A percentile compares a stretch with the other conserved stretches of the same genome.
These are phyloP conservation scores for Colletotrichum liaoningense DNA, from an alignment of 2,329 filamentous ascomycete genomes.

Conservation along the genomic window DNA sequence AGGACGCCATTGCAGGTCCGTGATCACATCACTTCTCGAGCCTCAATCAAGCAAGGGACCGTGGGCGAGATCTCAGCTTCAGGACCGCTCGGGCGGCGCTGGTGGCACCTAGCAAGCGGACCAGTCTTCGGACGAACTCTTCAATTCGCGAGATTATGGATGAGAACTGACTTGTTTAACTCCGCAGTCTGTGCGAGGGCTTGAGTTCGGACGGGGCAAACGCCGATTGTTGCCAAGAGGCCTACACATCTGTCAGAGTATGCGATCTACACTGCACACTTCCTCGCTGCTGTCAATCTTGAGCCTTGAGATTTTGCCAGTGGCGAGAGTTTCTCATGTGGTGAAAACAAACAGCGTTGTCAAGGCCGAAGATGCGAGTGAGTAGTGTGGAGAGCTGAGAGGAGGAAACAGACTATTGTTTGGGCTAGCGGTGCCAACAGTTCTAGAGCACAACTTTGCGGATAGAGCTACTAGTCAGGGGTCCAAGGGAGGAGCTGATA, in stretches of 20 bases:
- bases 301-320: not conserved
- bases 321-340: no score
- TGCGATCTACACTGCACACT: no score
- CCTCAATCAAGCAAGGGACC: not conserved
- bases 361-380: not conserved
- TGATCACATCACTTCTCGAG: not conserved
- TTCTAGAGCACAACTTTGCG: not conserved
- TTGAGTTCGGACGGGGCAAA: not conserved
- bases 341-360: not conserved
- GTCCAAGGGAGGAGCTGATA: not conserved
- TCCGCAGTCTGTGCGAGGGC: not conserved
- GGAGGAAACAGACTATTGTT: not conserved
- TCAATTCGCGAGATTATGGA: not conserved
- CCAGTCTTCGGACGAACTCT: not conserved
- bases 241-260: not conserved
- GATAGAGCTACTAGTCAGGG: not conserved
- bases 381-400: not conserved
- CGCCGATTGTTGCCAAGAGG: not conserved
- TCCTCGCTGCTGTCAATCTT: not conserved
- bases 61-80: not conserved
- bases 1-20: not conserved
- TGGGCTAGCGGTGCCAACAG: not conserved
- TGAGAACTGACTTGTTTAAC: not conserved
- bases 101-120: not conserved
- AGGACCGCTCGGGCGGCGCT: not conserved